Base-by-base conservation (phyloP, 2,329 filamentous ascomycete genomes). In the Talaromyces sp. region DNA sequence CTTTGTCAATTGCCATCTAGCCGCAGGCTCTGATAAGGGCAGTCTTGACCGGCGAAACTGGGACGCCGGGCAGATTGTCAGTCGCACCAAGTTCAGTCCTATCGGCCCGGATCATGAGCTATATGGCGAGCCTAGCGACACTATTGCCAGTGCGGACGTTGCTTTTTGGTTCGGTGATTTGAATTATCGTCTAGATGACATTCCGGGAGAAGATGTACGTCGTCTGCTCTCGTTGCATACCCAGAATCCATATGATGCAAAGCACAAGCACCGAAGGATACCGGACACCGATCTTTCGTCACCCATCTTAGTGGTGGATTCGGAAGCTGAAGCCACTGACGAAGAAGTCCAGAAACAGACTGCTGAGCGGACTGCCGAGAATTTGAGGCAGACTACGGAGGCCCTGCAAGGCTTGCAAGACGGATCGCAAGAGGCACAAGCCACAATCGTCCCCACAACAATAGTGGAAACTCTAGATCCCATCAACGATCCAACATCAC, bases 91-190 rank as follows among this genome's bases (percentile, higher is more conserved):
- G 68, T 98, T 98, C 71, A 87, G 90, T 7, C 88, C 92, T 0
- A 85, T 96, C 7, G 85, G 89, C 65, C 81, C 85, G 0, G 88
- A 90, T 9, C 86, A 90, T 6, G 80, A 74, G 2, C 75, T 78
- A 43, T 87, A 89, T n/a, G 86, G 89, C 24, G 80, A 84, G 0
- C 65, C 70, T 14, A 69, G 66, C 27, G 87, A 90, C 60, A 86
- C 82, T 41, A 89, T 99, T 68, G 93, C 92, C 0, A 91, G 96
- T 45, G 94, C 96, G 69, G 95, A 99, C 73, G 93, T 97, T 78
- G 88, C 89, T 0, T 97, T 99, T 73, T 98, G 94, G 92, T 91
- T 97, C 73, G 95, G 95, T 7, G 95, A 99, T 76, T 83, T 99
- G 49, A 99, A 99, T 75, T 99, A 97, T 74, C 87, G 95, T 37